phyloP scores from a whole-genome alignment of 163 green algal species.

The Chlorella variabilis region DNA sequence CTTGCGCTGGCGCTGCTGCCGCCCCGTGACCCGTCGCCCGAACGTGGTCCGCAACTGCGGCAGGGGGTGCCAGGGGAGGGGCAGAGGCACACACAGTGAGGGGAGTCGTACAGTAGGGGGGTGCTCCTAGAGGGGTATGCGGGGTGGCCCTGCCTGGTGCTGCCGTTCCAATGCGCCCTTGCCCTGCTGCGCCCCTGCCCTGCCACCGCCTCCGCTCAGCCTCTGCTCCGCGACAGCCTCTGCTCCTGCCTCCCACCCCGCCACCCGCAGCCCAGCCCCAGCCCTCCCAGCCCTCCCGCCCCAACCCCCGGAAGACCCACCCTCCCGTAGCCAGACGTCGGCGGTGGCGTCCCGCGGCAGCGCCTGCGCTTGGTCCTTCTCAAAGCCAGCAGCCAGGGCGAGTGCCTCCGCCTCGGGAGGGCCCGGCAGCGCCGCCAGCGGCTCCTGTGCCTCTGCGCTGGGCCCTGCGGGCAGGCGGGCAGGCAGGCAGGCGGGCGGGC shows the following conservation, averaged over 20 bases:
- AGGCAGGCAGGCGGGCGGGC: background rate
- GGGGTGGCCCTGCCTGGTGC: too few relatives aligned
- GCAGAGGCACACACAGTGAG: background rate
- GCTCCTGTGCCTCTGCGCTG: slow-evolving; percentile 4
- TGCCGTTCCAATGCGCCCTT: too few relatives aligned
- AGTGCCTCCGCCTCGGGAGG: slow-evolving; percentile 42
- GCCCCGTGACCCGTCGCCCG: slow-evolving; percentile 10
- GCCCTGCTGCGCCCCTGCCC: too few relatives aligned
- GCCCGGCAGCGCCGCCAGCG: slow-evolving; percentile 21
- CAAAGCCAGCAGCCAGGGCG: slow-evolving; percentile 29
- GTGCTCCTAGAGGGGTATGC: too few relatives aligned
- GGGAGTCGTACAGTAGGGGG: background rate
- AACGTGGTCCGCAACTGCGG: slow-evolving; percentile 27
- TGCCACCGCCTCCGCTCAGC: too few relatives aligned
- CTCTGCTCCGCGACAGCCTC: too few relatives aligned
- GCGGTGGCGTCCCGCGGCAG: slow-evolving; percentile 56
- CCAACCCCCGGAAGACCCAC: too few relatives aligned
- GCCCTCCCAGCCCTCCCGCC: too few relatives aligned
- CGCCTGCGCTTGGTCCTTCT: slow-evolving; percentile 34
- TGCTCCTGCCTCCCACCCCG: too few relatives aligned
- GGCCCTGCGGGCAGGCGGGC: background rate
- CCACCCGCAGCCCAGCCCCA: too few relatives aligned
- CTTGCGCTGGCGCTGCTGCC: slow-evolving; percentile 41
- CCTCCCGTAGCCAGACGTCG: slow-evolving; percentile 37
- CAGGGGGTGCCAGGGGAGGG: background rate